Evolutionary conservation across 2,329 filamentous ascomycete genomes (phyloP).

Genomic region (Aureobasidium musti): DNA sequence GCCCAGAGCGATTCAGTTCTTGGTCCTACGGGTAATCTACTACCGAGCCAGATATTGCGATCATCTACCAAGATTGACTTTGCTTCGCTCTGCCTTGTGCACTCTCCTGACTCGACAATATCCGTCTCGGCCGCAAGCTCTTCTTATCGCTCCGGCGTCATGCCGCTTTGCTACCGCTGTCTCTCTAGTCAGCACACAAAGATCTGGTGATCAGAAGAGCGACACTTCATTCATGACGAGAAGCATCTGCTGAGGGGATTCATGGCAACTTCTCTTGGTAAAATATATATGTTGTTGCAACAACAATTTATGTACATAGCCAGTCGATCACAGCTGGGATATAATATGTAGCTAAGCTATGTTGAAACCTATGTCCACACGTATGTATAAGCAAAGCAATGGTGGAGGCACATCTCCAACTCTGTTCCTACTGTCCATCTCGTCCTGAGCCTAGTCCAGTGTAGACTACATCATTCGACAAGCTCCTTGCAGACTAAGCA

Average conservation of each 20-base stretch:
- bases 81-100: background rate
- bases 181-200: background rate
- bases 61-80: constrained; percentile 18
- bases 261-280: background rate
- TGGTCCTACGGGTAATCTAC: constrained; percentile 20
- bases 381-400: constrained; percentile 6
- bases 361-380: background rate
- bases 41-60: constrained; percentile 15
- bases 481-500: constrained; percentile 38
- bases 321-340: background rate
- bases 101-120: constrained; percentile 11
- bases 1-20: constrained; percentile 6
- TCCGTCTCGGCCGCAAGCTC: constrained; percentile 9
- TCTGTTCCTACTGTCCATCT: background rate
- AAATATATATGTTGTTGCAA: background rate
- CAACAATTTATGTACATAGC: background rate
- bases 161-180: background rate
- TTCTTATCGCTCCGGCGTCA: background rate
- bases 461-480: constrained; percentile 26
- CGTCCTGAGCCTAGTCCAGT: too few species aligned
- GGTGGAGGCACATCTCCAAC: background rate
- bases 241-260: background rate
- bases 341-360: constrained; percentile 1
- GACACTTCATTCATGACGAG: background rate
- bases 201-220: background rate